Evolutionary conservation across 2,329 filamentous ascomycete species (phyloP).

Genomic region (Aspergillus japonicus): DNA sequence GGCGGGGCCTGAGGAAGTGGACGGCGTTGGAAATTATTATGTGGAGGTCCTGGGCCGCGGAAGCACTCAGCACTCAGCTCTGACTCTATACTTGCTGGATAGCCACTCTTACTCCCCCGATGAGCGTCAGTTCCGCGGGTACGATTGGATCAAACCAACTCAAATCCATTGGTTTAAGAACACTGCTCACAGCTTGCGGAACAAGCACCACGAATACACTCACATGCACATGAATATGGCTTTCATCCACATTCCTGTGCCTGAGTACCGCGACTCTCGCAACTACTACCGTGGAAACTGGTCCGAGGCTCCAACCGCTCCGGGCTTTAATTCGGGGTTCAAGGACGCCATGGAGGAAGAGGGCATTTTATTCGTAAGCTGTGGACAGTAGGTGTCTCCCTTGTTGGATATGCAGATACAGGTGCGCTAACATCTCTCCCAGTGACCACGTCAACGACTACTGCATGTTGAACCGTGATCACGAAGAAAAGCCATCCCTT

Average conservation of each 20-base stretch:
- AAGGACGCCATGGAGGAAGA: constrained; percentile 83
- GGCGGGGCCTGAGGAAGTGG: constrained; percentile 77
- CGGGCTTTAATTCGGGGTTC: constrained; percentile 88
- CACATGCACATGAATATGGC: constrained; percentile 93
- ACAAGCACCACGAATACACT: constrained; percentile 77
- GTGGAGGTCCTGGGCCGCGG: constrained; percentile 84
- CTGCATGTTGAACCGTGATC: constrained; percentile 67
- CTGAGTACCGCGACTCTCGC: constrained; percentile 71
- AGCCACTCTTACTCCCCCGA: constrained; percentile 90
- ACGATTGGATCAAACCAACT: constrained; percentile 93
- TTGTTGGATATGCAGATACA: background rate
- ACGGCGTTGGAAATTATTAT: constrained; percentile 92
- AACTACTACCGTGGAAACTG: constrained; percentile 67
- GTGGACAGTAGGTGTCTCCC: constrained; percentile 71
- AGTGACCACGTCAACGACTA: constrained; percentile 97
- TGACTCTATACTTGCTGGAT: constrained; percentile 94
- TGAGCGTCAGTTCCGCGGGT: constrained; percentile 82
- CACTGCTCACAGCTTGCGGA: constrained; percentile 71
- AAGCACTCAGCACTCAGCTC: constrained; percentile 76
- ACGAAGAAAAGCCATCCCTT: constrained; percentile 62
- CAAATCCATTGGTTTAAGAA: constrained; percentile 94
- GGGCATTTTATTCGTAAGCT: constrained; percentile 81
- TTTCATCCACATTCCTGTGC: constrained; percentile 95
- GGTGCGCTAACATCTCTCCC: constrained; percentile 20
- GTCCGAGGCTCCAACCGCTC: constrained; percentile 83